phyloP scores from a whole-genome alignment of 345 rosid species.

The Citrus mangshanensis region DNA sequence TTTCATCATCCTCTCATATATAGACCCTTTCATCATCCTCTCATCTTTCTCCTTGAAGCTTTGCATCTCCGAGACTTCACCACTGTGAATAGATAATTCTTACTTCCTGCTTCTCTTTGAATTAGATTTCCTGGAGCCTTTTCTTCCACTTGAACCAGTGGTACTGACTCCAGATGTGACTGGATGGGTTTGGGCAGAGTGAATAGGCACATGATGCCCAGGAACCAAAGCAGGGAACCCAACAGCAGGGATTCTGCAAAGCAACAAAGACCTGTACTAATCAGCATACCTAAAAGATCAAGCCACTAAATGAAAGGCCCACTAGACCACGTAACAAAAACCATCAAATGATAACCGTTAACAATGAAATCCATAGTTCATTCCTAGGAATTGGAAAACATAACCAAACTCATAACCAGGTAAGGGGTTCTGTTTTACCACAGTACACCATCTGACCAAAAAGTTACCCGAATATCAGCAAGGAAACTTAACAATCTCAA shows the following conservation, averaged over 20 bases:
- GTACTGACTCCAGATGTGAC: slow-evolving; percentile 33
- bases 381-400: not conserved
- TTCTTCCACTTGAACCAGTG: slow-evolving; percentile 36
- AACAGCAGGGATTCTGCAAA: slow-evolving; percentile 98
- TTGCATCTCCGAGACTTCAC: slow-evolving; percentile 51
- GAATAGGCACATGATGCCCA: slow-evolving; percentile 79
- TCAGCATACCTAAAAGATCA: slow-evolving; percentile 9
- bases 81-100: slow-evolving; percentile 1
- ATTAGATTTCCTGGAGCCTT: slow-evolving; percentile 35
- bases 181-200: slow-evolving; percentile 33
- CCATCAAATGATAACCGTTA: not conserved
- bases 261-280: not conserved
- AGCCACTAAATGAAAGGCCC: not conserved
- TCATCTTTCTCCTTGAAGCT: slow-evolving; percentile 59
- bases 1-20: not conserved
- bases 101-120: slow-evolving; percentile 62
- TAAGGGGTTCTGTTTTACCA: not conserved
- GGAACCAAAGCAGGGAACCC: slow-evolving; percentile 99
- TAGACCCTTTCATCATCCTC: not conserved
- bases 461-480: not conserved
- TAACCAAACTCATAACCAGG: not conserved
- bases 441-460: not conserved
- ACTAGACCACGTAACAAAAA: not conserved
- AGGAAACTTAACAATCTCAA: not conserved
- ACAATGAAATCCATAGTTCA: not conserved